Evolutionary conservation across 2,329 filamentous ascomycete genomes (phyloP).

Genomic region (Aspergillus puulaauensis): DNA sequence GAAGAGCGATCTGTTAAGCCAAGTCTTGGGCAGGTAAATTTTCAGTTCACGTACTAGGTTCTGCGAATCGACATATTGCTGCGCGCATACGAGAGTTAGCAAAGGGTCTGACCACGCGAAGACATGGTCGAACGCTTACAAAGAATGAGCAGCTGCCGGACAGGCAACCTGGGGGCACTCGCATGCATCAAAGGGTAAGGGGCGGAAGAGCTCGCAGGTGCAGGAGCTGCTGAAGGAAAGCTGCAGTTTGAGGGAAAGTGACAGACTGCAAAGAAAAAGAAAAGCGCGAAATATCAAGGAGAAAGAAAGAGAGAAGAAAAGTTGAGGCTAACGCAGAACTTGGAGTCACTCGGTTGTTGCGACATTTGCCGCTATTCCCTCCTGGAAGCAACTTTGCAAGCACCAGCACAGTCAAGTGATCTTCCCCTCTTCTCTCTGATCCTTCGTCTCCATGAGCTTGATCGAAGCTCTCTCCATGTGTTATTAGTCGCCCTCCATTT

Average conservation of each 20-base stretch:
- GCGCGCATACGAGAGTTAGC: conserved; percentile 32
- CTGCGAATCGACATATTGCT: conserved; percentile 78
- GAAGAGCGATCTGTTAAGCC: neutral
- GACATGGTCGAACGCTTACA: conserved; percentile 50
- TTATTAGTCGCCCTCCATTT: neutral
- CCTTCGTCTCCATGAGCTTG: neutral
- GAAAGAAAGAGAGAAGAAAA: neutral
- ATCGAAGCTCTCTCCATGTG: neutral
- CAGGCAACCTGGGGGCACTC: conserved; percentile 63
- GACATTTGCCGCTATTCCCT: neutral
- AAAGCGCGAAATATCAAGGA: conserved; percentile 4
- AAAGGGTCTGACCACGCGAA: conserved; percentile 10
- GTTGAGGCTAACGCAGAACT: neutral
- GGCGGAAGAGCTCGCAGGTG: neutral
- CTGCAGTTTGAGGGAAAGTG: neutral
- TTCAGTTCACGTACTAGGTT: conserved; percentile 52
- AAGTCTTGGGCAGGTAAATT: neutral
- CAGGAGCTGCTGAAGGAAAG: neutral
- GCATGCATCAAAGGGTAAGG: conserved; percentile 18
- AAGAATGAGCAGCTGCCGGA: conserved; percentile 74
- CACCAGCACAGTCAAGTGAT: conserved; percentile 10
- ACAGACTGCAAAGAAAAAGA: conserved; percentile 1
- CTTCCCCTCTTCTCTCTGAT: conserved; percentile 2
- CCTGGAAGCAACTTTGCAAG: neutral
- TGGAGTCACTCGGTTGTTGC: neutral